Evolutionary conservation across 495 filamentous ascomycete species (phyloP), one percentile per base, ranked within the genome.

Genomic region (Aspergillus campestris): DNA sequence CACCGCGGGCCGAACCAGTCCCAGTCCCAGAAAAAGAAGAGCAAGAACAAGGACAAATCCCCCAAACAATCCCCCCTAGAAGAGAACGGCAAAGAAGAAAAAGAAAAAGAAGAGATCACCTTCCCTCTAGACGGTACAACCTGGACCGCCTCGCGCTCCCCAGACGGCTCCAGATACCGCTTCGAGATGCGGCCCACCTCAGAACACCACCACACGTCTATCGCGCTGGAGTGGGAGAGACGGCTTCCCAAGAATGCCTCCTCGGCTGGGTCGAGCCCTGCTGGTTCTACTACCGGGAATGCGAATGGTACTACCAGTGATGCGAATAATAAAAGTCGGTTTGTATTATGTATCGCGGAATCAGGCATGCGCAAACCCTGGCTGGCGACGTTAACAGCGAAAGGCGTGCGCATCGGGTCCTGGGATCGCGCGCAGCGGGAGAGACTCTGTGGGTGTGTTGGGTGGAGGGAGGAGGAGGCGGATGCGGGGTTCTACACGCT

Each of bases 401-500:
- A 42, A 30, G 50, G 56, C 6, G 11, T 59, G 0, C 49, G 49
- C 39, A 48, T 59, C 28, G 46, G 51, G 2, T 42, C 48, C 10
- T 50, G 38, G 54, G 52, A 57, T 46, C 49, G 8, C 31, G 50
- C 30, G 30, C 50, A 50, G 28, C 14, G 44, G 27, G 41, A 44
- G 31, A 10, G 36, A 8, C 15, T 44, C 3, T 8, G 18, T 13
- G 24, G 24, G 34, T 7, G n/a, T 43, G 14, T 31, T 27, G 44
- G 38, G 7, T 13, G 31, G 44, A 43, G 24, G 47, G 52, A 53
- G 45, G 42, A 31, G 10, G 44, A 53, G 12, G 46, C 40, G 34
- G 56, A 57, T 10, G 53, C 31, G 28, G 62, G 51, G 55, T 34
- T 70, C 30, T 68, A 63, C 51, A 67, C 62, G 3, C 45, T 57